phyloP scores from a whole-genome alignment of 805 yeast genomes.

The Wickerhamomyces strasburgensis region DNA sequence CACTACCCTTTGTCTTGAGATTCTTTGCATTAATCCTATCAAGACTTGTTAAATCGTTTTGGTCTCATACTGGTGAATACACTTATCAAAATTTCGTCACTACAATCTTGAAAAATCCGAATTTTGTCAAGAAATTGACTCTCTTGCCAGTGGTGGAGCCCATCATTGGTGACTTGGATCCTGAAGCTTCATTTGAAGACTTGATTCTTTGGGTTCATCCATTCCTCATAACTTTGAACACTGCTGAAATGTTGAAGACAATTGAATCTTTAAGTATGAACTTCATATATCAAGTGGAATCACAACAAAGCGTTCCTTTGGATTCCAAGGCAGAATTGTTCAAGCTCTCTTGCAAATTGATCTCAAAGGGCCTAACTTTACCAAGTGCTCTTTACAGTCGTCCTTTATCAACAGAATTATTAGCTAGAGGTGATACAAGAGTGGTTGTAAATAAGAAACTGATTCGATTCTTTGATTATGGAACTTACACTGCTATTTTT shows the following conservation, averaged over 20 bases:
- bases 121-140: conserved; percentile 35
- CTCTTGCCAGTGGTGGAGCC: conserved; percentile 23
- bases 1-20: conserved; percentile 43
- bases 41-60: conserved; percentile 41
- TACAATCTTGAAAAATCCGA: conserved; percentile 51
- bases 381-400: conserved; percentile 18
- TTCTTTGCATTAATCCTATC: conserved; percentile 42
- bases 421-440: conserved; percentile 46
- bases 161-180: conserved; percentile 27
- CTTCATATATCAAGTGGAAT: conserved; percentile 37
- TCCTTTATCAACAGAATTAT: conserved; percentile 33
- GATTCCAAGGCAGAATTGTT: conserved; percentile 33
- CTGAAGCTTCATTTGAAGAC: conserved; percentile 35
- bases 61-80: conserved; percentile 52
- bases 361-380: conserved; percentile 9
- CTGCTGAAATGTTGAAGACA: conserved; percentile 47
- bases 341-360: conserved; percentile 22
- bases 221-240: conserved; percentile 38
- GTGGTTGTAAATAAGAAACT: conserved; percentile 36
- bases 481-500: conserved; percentile 26
- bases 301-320: conserved; percentile 28
- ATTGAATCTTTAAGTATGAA: conserved; percentile 47
- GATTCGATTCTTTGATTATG: conserved; percentile 29
- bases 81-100: conserved; percentile 55
- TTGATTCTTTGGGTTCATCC: conserved; percentile 52